A percentile compares a stretch with the other conserved stretches of the same genome.
These are phyloP conservation scores for Lepiota venenata DNA, from an alignment of 768 basidiomycete species.

Conservation along the genomic window DNA sequence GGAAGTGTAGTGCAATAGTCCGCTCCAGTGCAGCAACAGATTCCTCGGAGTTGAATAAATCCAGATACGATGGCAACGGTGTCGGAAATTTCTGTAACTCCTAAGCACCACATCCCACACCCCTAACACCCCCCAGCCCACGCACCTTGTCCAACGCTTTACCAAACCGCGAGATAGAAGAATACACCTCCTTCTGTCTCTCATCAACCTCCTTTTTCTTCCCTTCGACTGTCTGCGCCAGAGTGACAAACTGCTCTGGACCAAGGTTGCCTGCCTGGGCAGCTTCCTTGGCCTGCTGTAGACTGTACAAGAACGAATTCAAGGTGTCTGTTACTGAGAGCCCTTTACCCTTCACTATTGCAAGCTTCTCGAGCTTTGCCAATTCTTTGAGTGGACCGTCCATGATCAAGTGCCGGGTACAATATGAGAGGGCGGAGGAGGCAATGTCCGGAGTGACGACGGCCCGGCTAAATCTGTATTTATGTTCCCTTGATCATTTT, in stretches of 20 bases:
- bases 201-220: conserved; percentile 87
- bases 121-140: neutral
- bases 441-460: neutral
- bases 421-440: neutral
- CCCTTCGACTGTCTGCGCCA: conserved; percentile 58
- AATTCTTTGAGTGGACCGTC: conserved; percentile 77
- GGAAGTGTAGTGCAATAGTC: conserved; percentile 71
- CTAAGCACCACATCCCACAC: neutral
- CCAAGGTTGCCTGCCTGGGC: conserved; percentile 46
- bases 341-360: conserved; percentile 49
- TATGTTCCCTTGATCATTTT: neutral
- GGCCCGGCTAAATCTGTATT: neutral
- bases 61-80: conserved; percentile 60
- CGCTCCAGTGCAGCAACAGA: conserved; percentile 62
- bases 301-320: conserved; percentile 55
- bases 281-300: conserved; percentile 53
- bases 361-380: conserved; percentile 68
- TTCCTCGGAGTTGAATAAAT: conserved; percentile 60
- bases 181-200: conserved; percentile 85
- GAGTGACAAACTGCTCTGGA: conserved; percentile 43
- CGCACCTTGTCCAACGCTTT: conserved; percentile 90
- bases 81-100: conserved; percentile 52
- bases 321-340: conserved; percentile 58
- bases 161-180: conserved; percentile 70
- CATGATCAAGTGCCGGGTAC: conserved; percentile 37